These are phyloP conservation scores for Ceratobasidium sp. DNA, from an alignment of 1,284 basidiomycete genomes.

Conservation along the genomic window DNA sequence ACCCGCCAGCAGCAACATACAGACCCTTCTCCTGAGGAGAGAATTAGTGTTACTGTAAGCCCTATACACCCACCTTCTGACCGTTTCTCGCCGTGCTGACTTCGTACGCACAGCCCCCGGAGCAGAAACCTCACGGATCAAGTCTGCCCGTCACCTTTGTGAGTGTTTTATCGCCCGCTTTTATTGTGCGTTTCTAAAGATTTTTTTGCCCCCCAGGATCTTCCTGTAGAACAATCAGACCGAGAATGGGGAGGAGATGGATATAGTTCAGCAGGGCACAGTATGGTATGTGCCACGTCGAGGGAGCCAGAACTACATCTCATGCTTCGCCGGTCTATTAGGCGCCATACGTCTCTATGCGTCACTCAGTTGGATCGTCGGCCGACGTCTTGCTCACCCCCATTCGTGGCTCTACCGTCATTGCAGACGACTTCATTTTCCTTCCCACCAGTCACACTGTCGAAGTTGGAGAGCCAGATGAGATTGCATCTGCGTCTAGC, in stretches of 20 bases:
- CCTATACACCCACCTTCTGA: neutral
- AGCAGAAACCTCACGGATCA: slow-evolving; percentile 23
- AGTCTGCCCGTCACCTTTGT: slow-evolving; percentile 22
- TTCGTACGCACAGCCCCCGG: slow-evolving; percentile 26
- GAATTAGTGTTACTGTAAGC: slow-evolving; percentile 12
- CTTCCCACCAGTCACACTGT: slow-evolving; percentile 20
- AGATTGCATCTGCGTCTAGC: slow-evolving; percentile 1
- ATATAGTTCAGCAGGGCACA: neutral
- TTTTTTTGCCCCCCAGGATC: neutral
- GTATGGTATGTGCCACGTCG: slow-evolving; percentile 22
- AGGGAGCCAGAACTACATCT: neutral
- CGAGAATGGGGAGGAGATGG: slow-evolving; percentile 21
- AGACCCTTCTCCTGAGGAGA: slow-evolving; percentile 26
- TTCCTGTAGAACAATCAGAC: slow-evolving; percentile 8
- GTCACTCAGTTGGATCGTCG: slow-evolving; percentile 32
- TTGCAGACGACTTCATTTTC: slow-evolving; percentile 41
- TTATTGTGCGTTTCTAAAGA: neutral
- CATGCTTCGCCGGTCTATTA: neutral
- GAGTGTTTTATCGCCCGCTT: neutral
- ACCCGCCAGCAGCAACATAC: slow-evolving; percentile 25
- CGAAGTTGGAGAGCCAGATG: neutral
- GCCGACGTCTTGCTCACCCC: slow-evolving; percentile 31
- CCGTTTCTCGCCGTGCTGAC: neutral
- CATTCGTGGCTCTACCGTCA: slow-evolving; percentile 33
- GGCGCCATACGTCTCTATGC: slow-evolving; percentile 7